These are phyloP conservation scores for Forsythia viridissima DNA, from an alignment of 257 asterid genomes.

Conservation along the genomic window DNA sequence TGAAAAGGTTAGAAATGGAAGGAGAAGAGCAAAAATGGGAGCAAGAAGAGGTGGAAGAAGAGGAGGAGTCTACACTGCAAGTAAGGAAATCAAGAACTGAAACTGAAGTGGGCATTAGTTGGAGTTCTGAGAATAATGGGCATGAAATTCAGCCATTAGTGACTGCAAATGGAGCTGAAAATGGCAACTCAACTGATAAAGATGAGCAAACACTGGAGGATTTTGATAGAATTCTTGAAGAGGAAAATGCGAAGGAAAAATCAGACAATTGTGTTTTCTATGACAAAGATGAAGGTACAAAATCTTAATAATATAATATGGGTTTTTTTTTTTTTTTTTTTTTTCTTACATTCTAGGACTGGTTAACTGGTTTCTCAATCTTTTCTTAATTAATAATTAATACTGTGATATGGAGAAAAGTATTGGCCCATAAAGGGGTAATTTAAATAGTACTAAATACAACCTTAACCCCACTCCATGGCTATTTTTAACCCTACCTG, in stretches of 20 bases:
- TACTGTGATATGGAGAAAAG: constrained; percentile 10
- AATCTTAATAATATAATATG: constrained; percentile 1
- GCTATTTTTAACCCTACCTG: constrained; percentile 43
- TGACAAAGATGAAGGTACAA: constrained; percentile 59
- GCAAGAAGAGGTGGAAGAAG: constrained; percentile 37
- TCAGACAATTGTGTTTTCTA: constrained; percentile 49
- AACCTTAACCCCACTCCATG: constrained; percentile 33
- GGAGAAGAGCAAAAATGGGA: constrained; percentile 46
- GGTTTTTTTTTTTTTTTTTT: not conserved
- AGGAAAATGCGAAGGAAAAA: constrained; percentile 32
- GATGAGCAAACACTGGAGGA: constrained; percentile 30
- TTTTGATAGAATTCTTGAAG: constrained; percentile 27
- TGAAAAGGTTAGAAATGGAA: constrained; percentile 41
- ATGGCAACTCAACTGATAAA: constrained; percentile 28
- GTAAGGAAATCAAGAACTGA: constrained; percentile 44
- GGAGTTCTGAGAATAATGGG: constrained; percentile 32
- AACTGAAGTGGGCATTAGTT: constrained; percentile 18
- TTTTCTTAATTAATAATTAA: constrained; percentile 9
- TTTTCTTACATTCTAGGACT: not conserved
- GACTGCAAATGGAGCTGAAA: constrained; percentile 29
- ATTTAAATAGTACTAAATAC: not conserved
- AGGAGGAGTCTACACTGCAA: constrained; percentile 33
- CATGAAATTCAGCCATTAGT: constrained; percentile 1
- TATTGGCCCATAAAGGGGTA: not conserved
- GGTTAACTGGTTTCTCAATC: not conserved